Percentiles rank a stretch among this genome's conserved stretches.
Conservation (phyloP, 805 yeast genomes). For the Debaryomyces maramus region DNA sequence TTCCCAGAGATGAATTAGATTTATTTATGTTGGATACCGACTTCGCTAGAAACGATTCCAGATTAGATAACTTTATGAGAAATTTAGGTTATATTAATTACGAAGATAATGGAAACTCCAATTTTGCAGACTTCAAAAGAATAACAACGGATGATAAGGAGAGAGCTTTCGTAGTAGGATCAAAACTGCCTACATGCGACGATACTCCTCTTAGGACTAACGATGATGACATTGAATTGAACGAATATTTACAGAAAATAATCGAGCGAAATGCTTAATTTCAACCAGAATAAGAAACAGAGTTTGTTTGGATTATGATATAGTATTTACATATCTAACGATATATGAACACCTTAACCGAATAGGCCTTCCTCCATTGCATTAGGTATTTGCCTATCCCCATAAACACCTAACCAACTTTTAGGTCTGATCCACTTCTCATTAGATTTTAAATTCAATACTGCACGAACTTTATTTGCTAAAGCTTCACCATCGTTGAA, state of each 20-base stretch:
- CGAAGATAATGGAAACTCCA: neutral
- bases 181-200: neutral
- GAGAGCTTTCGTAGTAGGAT: neutral
- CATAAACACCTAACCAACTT: constrained; percentile 87
- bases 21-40: constrained; percentile 16
- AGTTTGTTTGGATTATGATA: too few species aligned
- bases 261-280: constrained; percentile 4
- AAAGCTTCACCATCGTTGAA: constrained; percentile 62
- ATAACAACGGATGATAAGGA: neutral
- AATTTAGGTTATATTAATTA: constrained; percentile 13
- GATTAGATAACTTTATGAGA: constrained; percentile 14
- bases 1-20: constrained; percentile 12
- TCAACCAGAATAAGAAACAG: too few species aligned
- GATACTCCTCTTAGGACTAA: neutral
- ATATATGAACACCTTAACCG: constrained; percentile 44
- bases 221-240: constrained; percentile 6
- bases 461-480: constrained; percentile 37
- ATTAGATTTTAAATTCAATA: constrained; percentile 17
- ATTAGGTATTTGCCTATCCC: constrained; percentile 62
- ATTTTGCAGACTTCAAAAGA: neutral
- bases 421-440: constrained; percentile 53
- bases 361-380: constrained; percentile 79
- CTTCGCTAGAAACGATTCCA: constrained; percentile 11
- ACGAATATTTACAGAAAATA: constrained; percentile 9
- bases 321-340: too few species aligned